phyloP scores from a whole-genome alignment of 495 filamentous ascomycete species.

The Penicillium coprophilum region DNA sequence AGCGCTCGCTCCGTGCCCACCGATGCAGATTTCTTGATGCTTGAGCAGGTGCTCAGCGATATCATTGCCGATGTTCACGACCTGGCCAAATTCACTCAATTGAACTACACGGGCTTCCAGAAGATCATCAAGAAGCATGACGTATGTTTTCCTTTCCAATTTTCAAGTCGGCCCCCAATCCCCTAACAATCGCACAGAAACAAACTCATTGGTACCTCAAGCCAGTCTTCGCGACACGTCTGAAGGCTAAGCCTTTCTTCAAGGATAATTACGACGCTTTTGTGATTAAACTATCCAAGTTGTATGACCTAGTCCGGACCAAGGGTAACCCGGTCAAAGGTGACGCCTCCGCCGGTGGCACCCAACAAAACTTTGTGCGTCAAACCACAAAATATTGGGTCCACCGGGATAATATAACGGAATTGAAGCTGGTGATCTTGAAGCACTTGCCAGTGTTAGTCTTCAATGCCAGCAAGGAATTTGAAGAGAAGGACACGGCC shows the following conservation, averaged over 20 bases:
- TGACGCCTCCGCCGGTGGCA: slow-evolving; percentile 85
- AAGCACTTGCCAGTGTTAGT: slow-evolving; percentile 98
- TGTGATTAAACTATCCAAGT: slow-evolving; percentile 90
- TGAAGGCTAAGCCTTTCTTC: slow-evolving; percentile 97
- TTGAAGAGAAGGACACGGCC: slow-evolving; percentile 81
- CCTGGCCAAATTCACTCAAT: slow-evolving; percentile 94
- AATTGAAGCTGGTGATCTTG: slow-evolving; percentile 93
- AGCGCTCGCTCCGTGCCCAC: slow-evolving; percentile 43
- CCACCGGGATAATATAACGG: slow-evolving; percentile 96
- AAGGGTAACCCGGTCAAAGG: slow-evolving; percentile 89
- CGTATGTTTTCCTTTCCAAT: slow-evolving; percentile 51
- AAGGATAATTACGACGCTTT: slow-evolving; percentile 98
- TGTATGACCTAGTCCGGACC: slow-evolving; percentile 93
- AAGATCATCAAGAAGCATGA: slow-evolving; percentile 99
- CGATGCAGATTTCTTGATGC: slow-evolving; percentile 89
- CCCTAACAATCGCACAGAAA: slow-evolving; percentile 61
- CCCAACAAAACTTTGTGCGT: slow-evolving; percentile 92
- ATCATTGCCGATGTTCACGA: slow-evolving; percentile 99
- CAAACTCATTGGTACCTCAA: slow-evolving; percentile 89
- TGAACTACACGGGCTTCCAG: slow-evolving; percentile 99
- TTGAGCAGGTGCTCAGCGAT: slow-evolving; percentile 94
- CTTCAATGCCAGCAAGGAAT: slow-evolving; percentile 97
- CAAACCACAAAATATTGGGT: slow-evolving; percentile 99
- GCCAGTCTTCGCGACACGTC: slow-evolving; percentile 86
- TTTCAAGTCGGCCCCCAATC: neutral